Evolutionary conservation across 192 early-diverging fungal species (phyloP), one percentile per base, ranked within the genome.

Genomic region (Rhizophlyctis rosea): DNA sequence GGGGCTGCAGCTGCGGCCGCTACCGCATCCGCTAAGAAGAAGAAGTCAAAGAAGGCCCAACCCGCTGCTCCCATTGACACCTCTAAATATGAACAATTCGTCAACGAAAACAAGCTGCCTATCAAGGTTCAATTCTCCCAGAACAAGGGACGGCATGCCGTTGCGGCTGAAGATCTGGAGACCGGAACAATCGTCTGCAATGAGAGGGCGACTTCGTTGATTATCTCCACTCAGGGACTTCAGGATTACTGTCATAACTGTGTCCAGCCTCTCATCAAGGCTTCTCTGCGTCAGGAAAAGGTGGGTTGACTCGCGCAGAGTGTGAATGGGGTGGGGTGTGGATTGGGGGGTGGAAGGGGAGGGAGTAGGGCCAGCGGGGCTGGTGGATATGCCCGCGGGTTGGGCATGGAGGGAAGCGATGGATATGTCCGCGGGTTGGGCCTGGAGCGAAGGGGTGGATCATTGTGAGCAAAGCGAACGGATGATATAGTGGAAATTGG

Each of bases 161-260:
- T 69, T 28, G 68, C 68, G 13, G 32, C 29, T 11, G 29, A 62
- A 16, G 68, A 69, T 34, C 28, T 69, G 24, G 32, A 24, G 16
- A 47, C 68, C 29, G 68, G 68, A n/a, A 52, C 25, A n/a, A 34
- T 69, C 27, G 39, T 69, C 47, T 69, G 61, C 61, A 14, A 54
- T 14, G 68, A 69, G 54, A 34, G 50, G 16, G 68, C 68, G 34
- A 54, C 54, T 2, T 63, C 68, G 21, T 39, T 69, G 29, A 55
- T 69, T 29, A 61, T 69, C 51, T 57, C 54, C 68, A 50, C 53
- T 1, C 18, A 50, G 23, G 31, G 34, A 32, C n/a, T 29, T 7
- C 49, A 60, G 54, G 61, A 69, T 29, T 69, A 63, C 34, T 69
- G 68, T 47, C 61, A 62, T 49, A 50, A 49, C 27, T 69, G 68